These are phyloP conservation scores for Penicillium paradoxum DNA, from an alignment of 495 filamentous ascomycete species.

Conservation along the genomic window DNA sequence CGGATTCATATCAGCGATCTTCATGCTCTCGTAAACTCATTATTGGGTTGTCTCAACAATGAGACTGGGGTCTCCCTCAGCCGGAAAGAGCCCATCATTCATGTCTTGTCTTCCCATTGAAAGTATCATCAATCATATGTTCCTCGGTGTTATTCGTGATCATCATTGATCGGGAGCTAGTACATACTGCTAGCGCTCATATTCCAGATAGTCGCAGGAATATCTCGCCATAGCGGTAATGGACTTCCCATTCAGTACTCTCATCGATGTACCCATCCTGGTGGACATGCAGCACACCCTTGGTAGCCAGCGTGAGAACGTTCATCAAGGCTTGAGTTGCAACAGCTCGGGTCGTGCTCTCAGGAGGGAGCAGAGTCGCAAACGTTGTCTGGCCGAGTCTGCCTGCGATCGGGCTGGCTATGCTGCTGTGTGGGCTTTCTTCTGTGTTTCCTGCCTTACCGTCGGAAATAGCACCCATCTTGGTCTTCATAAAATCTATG, in stretches of 20 bases:
- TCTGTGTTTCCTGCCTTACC: neutral
- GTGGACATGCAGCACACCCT: constrained; percentile 38
- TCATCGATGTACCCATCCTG: constrained; percentile 23
- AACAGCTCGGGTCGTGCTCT: constrained; percentile 49
- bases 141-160: neutral
- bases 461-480: neutral
- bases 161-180: neutral
- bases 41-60: neutral
- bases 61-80: neutral
- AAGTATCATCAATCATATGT: neutral
- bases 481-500: constrained; percentile 50
- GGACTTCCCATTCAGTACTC: constrained; percentile 17
- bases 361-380: constrained; percentile 54
- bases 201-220: constrained; percentile 13
- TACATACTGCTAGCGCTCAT: neutral
- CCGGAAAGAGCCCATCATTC: neutral
- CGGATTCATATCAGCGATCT: neutral
- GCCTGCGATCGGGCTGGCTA: neutral
- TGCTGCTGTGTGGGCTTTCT: neutral
- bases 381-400: constrained; percentile 41
- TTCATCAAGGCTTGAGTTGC: constrained; percentile 73
- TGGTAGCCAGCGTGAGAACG: constrained; percentile 64
- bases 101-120: too few relatives aligned
- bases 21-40: neutral
- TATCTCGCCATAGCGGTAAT: constrained; percentile 34